Conservation (phyloP, 1,139 yeast genomes). For the Scheffersomyces lignicola region DNA sequence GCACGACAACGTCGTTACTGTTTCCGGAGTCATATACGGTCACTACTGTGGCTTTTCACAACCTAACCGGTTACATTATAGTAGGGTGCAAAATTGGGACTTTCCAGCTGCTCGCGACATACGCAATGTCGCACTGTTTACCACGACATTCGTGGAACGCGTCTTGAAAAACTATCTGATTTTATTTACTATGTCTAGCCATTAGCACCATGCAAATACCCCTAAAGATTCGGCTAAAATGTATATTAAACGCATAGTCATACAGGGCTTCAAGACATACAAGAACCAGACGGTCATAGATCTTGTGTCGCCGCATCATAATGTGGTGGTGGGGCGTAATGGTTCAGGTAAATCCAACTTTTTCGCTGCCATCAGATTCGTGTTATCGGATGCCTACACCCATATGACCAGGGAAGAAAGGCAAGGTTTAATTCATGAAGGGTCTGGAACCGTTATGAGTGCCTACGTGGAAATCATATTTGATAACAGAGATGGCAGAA, state of each 20-base stretch:
- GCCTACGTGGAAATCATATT: conserved; percentile 91
- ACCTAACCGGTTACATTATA: too few species aligned
- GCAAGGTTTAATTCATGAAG: conserved; percentile 85
- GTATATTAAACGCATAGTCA: conserved; percentile 54
- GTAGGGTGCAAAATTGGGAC: too few species aligned
- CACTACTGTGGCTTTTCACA: too few species aligned
- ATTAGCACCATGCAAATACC: too few species aligned
- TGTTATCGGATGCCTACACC: conserved; percentile 85
- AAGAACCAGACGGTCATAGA: conserved; percentile 81
- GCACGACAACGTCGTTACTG: too few species aligned
- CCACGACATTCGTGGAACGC: too few species aligned
- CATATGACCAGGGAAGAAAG: conserved; percentile 88
- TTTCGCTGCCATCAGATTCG: conserved; percentile 94
- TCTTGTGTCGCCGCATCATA: conserved; percentile 74
- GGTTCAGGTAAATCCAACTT: conserved; percentile 97
- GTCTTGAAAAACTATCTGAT: too few species aligned
- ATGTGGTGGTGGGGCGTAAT: conserved; percentile 91
- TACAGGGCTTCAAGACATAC: conserved; percentile 95
- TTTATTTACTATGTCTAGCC: too few species aligned
- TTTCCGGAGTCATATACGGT: too few species aligned
- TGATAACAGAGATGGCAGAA: conserved; percentile 75
- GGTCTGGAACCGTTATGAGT: conserved; percentile 88
- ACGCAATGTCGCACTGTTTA: too few species aligned
- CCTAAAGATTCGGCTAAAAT: conserved; percentile 17
- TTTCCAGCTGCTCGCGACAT: too few species aligned